Base-by-base conservation (phyloP, 441 rosid genomes). In the Iberis amara region DNA sequence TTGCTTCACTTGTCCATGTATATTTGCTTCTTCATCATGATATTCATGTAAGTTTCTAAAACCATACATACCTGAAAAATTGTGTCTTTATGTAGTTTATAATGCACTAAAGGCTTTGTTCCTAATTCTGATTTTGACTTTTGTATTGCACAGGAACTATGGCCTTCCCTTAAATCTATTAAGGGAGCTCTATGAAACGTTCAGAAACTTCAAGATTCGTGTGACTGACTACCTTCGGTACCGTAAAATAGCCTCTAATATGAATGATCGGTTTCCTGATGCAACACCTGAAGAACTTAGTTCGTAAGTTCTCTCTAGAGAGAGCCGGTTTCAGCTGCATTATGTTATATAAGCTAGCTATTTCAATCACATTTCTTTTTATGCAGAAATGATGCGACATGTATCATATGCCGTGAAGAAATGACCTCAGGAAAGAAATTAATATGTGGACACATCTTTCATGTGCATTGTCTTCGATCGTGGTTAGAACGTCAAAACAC, bases 361-460 rank as follows among this genome's bases (percentile, higher is more conserved):
- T 71, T 32, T 10, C 44, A 52, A 26, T 69, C 46, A 57, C 48
- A 49, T 57, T 55, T 59, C 39, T 71, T 66, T 12, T 27, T 59
- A 33, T 73, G 69, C 92, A 92, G 99, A 76, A 79, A 80, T 70
- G 99, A 92, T 45, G 95, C 88, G 44, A 92, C 97, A 46, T 92
- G 99, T 69, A 92, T 92, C 62, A 86, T 92, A 39, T 89, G 99
- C 69, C 97, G 99, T 55, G 99, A 92, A 76, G 99, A 92, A 81
- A 92, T 92, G 97, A 86, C 86, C n/a, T n/a, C n/a, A n/a, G n/a
- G n/a, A 12, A 92, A 92, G 73, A 92, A 92, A 62, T 72, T 92
- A 55, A 67, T 84, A 8, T 92, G 99, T 27, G 97, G 99, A 35
- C 99, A 89, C 78, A 82, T 92, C 63, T 92, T 92, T 49, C 99